Percentiles rank a stretch among this genome's conserved stretches.
phyloP scores from a whole-genome alignment of 2,329 filamentous ascomycete species.

The Colletotrichum cordylinicola region DNA sequence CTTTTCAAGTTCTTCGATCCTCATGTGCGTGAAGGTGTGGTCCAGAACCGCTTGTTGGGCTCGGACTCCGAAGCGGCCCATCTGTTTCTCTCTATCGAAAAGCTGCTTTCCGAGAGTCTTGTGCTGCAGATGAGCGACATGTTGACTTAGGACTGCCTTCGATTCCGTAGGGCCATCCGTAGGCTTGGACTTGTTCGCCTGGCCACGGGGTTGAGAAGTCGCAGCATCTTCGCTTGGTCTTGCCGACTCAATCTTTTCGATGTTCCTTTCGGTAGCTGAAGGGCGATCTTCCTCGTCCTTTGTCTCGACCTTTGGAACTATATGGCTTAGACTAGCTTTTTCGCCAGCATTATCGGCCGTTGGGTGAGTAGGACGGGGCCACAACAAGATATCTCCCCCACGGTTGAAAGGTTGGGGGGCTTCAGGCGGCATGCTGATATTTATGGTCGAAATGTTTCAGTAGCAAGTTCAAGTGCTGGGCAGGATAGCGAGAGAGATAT shows the following conservation, averaged over 20 bases:
- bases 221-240: neutral
- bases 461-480: neutral
- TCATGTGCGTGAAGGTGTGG: neutral
- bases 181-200: neutral
- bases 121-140: neutral
- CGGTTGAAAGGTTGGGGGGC: neutral
- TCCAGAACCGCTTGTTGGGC: neutral
- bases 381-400: neutral
- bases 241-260: neutral
- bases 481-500: neutral
- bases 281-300: neutral
- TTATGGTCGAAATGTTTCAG: neutral
- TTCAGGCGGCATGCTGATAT: neutral
- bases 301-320: neutral
- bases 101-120: neutral
- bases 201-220: neutral
- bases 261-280: neutral
- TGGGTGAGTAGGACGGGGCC: neutral
- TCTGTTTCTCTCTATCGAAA: neutral
- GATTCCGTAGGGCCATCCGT: neutral
- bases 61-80: neutral
- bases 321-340: neutral
- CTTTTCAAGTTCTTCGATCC: slow-evolving; percentile 9
- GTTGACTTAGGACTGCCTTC: neutral
- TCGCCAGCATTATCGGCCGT: neutral